phyloP scores from a whole-genome alignment of 768 basidiomycete species.

The Coprinopsis cinerea region DNA sequence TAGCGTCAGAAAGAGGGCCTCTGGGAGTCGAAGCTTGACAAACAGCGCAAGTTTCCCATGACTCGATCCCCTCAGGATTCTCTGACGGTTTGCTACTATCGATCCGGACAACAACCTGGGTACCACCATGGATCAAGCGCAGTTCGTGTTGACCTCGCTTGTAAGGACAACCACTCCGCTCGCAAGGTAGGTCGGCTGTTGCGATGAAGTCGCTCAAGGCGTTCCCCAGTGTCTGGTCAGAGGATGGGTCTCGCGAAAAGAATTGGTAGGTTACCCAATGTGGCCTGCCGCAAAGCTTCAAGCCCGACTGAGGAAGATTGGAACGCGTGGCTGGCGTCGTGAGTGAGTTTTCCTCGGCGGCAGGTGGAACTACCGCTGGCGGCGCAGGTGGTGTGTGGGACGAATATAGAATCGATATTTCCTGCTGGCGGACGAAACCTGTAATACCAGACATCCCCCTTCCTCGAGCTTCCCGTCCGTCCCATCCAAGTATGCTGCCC shows the following conservation, averaged over 20 bases:
- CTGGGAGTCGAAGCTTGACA: conserved; percentile 34
- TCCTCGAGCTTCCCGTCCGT: conserved; percentile 34
- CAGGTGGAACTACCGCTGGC: not conserved
- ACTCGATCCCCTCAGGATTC: conserved; percentile 23
- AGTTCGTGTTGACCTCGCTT: conserved; percentile 38
- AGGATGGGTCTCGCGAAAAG: conserved; percentile 27
- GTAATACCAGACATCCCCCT: conserved; percentile 41
- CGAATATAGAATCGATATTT: conserved; percentile 45
- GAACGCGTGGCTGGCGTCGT: conserved; percentile 8
- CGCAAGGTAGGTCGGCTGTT: conserved; percentile 31
- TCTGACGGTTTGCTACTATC: conserved; percentile 8
- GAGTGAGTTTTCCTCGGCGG: conserved; percentile 1
- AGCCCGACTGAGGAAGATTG: conserved; percentile 13
- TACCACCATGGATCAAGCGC: conserved; percentile 35
- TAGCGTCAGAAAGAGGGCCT: conserved; percentile 39
- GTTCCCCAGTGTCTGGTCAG: conserved; percentile 38
- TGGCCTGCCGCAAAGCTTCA: conserved; percentile 39
- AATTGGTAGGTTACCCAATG: conserved; percentile 48
- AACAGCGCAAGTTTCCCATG: conserved; percentile 46
- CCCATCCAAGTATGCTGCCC: conserved; percentile 56
- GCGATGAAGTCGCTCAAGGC: conserved; percentile 28
- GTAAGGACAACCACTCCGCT: conserved; percentile 26
- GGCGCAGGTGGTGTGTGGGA: conserved; percentile 27
- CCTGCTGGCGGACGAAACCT: conserved; percentile 57
- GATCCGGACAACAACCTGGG: conserved; percentile 25